Percentiles rank a stretch among this genome's conserved stretches.
phyloP scores from a whole-genome alignment of 306 rosid species.

The Rubus parviflorus region DNA sequence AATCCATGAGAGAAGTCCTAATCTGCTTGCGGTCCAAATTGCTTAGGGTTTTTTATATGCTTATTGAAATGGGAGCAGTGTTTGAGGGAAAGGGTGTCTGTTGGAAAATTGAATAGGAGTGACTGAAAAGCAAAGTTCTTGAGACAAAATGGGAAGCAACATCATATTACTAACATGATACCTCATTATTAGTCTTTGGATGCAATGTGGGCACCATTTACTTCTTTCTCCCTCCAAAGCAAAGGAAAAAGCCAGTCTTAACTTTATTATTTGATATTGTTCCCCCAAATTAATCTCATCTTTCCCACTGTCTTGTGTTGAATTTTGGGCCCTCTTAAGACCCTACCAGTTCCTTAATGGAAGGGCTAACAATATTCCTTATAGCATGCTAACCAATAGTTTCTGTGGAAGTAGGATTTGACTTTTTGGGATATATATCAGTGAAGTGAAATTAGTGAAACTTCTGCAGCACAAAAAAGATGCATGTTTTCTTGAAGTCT shows the following conservation, averaged over 20 bases:
- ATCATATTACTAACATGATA: slow-evolving; percentile 28
- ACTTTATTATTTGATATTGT: background rate
- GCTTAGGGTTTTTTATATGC: background rate
- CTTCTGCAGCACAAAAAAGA: slow-evolving; percentile 21
- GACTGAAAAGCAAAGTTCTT: slow-evolving; percentile 26
- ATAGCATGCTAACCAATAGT: background rate
- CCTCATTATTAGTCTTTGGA: slow-evolving; percentile 43
- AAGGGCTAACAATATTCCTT: slow-evolving; percentile 28
- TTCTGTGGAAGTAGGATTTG: background rate
- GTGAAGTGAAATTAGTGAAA: background rate
- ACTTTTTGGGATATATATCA: slow-evolving; percentile 20
- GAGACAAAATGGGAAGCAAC: slow-evolving; percentile 43
- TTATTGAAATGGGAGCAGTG: background rate
- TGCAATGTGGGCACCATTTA: slow-evolving; percentile 27
- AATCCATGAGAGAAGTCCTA: background rate
- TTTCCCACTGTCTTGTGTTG: slow-evolving; percentile 32
- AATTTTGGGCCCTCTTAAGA: slow-evolving; percentile 26
- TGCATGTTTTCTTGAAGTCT: slow-evolving; percentile 29
- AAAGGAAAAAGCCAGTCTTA: slow-evolving; percentile 16
- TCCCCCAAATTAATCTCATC: slow-evolving; percentile 1
- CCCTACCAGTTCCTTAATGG: slow-evolving; percentile 56
- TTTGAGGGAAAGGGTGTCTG: slow-evolving; percentile 12
- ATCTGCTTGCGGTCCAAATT: background rate
- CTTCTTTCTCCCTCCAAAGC: slow-evolving; percentile 14
- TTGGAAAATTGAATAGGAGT: slow-evolving; percentile 35